Evolutionary conservation across 176 grass and related monocot genomes (phyloP), one percentile per base, ranked within the genome.

Genomic region (Coix lacrymajobi): DNA sequence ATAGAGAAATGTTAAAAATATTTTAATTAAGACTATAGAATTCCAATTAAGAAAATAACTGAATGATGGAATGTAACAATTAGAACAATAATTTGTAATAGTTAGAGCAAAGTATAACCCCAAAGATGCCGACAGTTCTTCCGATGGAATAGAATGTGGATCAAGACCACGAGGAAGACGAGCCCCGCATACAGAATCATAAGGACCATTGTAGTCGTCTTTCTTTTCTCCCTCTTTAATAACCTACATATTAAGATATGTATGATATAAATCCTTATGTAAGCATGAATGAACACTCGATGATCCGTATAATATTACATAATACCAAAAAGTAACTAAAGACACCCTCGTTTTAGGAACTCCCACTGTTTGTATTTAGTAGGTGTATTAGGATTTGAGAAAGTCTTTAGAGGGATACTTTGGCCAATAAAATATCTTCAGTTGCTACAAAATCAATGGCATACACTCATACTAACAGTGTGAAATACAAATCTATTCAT

Each of bases 101-200:
- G 33, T 38, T 36, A 12, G 48, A 85, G 73, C 32, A 73, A 86
- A 81, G 66, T 75, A 87, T 85, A 77, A 97, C 96, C 93, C 96
- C 79, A 99, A 85, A 69, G 96, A 93, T 82, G 96, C 89, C 9
- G 96, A 90, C 66, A 99, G 75, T 79, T 99, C 93, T 87, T 96
- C 93, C 57, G 96, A 85, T 86, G 93, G 93, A 74, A 99, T 80
- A 57, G 96, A 94, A 89, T 99, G 91, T 52, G 96, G 93, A 87
- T 96, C 87, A 1, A 99, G 93, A 85, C 87, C 96, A 70, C 83
- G 86, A 87, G 96, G 96, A 71, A 99, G 85, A 65, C 87, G 89
- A 60, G 83, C 84, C 78, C 79, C 78, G 1, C 93, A 96, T 83
- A 99, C 96, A 48, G 87, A 75, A 90, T 99, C 96, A 85, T 90